phyloP scores from a whole-genome alignment of 345 rosid genomes.

The Heritiera littoralis region DNA sequence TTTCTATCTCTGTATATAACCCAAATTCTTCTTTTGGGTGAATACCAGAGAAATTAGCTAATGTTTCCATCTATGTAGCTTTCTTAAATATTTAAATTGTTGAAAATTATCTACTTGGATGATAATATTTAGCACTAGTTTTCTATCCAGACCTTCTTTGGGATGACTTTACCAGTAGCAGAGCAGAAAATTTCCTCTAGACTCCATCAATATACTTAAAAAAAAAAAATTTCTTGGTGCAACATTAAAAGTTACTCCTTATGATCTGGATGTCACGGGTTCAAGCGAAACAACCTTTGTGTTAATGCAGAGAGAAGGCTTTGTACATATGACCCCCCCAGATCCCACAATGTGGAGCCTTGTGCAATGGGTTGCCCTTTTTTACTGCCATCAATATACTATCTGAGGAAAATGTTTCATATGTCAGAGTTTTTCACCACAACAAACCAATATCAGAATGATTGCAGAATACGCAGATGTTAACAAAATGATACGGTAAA shows the following conservation, averaged over 20 bases:
- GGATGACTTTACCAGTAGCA: constrained; percentile 7
- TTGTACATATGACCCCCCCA: no score
- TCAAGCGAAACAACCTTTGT: no score
- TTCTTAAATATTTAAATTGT: background rate
- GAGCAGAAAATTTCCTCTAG: background rate
- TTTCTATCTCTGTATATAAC: background rate
- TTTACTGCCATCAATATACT: background rate
- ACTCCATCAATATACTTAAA: background rate
- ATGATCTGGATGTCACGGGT: no score
- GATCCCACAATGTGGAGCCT: no score
- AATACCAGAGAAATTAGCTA: background rate
- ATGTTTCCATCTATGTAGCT: background rate
- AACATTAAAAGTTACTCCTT: no score
- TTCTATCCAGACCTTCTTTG: background rate
- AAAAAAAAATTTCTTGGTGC: no score
- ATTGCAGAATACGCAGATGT: background rate
- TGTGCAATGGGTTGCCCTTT: no score
- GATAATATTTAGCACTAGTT: background rate
- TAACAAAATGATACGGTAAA: background rate
- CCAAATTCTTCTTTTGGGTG: background rate
- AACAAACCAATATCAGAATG: background rate
- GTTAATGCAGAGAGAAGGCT: no score
- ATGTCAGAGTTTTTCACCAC: constrained; percentile 16
- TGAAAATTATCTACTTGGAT: background rate
- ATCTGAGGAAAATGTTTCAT: background rate